Evolutionary conservation across 192 early-diverging fungal genomes (phyloP), one percentile per base, ranked within the genome.

Genomic region (Haplosporangium gracile): DNA sequence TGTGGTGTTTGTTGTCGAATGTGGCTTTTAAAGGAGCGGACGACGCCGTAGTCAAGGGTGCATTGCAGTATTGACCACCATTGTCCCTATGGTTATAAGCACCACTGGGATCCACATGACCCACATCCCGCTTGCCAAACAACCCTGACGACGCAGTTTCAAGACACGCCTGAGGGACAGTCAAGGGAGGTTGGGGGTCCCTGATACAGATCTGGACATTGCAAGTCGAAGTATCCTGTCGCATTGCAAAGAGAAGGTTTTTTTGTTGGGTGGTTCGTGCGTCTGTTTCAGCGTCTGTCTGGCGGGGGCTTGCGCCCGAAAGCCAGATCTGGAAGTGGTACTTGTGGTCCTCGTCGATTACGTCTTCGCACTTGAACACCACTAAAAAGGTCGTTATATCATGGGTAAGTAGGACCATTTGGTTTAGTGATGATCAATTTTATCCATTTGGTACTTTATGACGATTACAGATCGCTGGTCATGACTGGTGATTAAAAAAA

Each of bases 321-420:
- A 83, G 77, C 82, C 82, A 83, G 1, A 83, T 70, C 51, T 83
- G 82, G 32, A 83, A 83, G 34, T 83, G 76, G 22, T 83, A 78
- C 43, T 78, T 65, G 40, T 78, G 76, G 0, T 73, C 49, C 2
- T 51, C 20, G 42, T 83, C 82, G 4, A 18, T 18, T 2, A 83
- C 76, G 26, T 78, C 76, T 15, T 11, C 38, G 3, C 60, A 73
- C 63, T 75, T 72, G 45, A 83, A 78, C 10, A 83, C 77, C 2
- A 78, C 82, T 83, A 24, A 0, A 36, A 36, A 36, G 36, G 36
- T 2, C 36, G 36, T 36, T 36, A 2, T 36, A 2, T 36, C 36
- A 36, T 36, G 36, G 36, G 36, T 36, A 36, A 36, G 36, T 2
- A 36, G 2, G 36, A 2, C 36, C 36, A 36, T 36, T 36, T 36